phyloP scores from a whole-genome alignment of 139 green algal genomes.

The Auxenochlorella pyrenoidosa region DNA sequence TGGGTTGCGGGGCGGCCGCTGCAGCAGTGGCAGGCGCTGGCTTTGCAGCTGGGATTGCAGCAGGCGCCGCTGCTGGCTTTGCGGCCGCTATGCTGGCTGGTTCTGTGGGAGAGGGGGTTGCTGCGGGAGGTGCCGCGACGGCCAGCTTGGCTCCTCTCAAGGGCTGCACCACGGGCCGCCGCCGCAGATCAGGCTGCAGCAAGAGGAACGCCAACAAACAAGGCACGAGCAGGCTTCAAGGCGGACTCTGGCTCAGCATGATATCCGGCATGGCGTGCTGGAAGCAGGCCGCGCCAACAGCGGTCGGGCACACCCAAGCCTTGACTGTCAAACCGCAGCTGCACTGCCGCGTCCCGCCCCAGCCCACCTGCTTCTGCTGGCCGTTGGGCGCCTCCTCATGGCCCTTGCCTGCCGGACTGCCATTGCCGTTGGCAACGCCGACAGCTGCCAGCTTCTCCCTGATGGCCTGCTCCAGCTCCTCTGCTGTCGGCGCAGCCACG shows the following conservation, averaged over 20 bases:
- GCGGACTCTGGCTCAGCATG: too few relatives aligned
- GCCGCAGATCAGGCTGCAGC: neutral
- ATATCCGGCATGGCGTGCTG: too few relatives aligned
- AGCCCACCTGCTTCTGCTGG: conserved; percentile 11
- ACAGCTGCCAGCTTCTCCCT: neutral
- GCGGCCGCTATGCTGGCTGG: neutral
- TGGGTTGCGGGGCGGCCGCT: neutral
- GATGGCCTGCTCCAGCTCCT: conserved; percentile 12
- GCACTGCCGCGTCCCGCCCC: too few relatives aligned
- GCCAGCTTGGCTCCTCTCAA: conserved; percentile 14
- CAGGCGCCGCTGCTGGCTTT: neutral
- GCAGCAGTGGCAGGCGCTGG: neutral
- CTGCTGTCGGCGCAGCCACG: neutral
- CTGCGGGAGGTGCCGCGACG: neutral
- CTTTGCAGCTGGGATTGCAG: neutral
- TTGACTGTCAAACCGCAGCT: too few relatives aligned
- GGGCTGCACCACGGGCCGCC: neutral
- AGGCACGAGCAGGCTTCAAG: too few relatives aligned
- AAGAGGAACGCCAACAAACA: neutral
- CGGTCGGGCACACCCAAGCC: too few relatives aligned
- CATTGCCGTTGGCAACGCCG: too few relatives aligned
- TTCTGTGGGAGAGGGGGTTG: neutral
- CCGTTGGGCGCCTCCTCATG: neutral
- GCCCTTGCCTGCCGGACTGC: neutral
- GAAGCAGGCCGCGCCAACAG: too few relatives aligned